A percentile compares a stretch with the other conserved stretches of the same genome.
phyloP scores from a whole-genome alignment of 768 basidiomycete genomes.

The Dioszegia crocea region DNA sequence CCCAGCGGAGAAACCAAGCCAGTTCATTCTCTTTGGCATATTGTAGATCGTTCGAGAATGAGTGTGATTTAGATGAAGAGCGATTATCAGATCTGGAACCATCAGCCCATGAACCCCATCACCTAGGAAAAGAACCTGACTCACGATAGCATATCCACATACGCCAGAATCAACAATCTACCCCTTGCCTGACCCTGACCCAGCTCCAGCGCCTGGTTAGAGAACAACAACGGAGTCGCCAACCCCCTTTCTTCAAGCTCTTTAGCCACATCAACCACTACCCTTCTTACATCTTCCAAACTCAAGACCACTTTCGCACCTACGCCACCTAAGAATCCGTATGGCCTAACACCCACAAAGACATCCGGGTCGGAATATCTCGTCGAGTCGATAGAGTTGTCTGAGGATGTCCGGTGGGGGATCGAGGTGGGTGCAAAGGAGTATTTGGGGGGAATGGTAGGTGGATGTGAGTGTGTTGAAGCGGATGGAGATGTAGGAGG shows the following conservation, averaged over 20 bases:
- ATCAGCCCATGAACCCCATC: background rate
- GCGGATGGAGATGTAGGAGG: background rate
- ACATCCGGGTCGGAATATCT: conserved; percentile 25
- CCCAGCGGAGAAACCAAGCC: conserved; percentile 91
- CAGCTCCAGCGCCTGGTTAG: conserved; percentile 78
- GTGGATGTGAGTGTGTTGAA: conserved; percentile 2
- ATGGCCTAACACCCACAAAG: conserved; percentile 13
- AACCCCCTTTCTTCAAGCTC: conserved; percentile 52
- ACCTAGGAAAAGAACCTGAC: conserved; percentile 3
- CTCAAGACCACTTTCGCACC: conserved; percentile 27
- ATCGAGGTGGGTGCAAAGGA: conserved; percentile 29
- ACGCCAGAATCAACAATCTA: conserved; percentile 71
- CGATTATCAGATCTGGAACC: background rate
- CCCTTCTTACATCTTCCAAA: conserved; percentile 29
- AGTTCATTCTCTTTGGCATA: conserved; percentile 84
- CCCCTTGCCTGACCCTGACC: conserved; percentile 61
- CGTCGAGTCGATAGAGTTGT: conserved; percentile 37
- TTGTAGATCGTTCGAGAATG: conserved; percentile 59
- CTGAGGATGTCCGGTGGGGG: conserved; percentile 14
- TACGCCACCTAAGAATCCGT: conserved; percentile 37
- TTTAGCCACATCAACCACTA: conserved; percentile 31
- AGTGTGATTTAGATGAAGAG: background rate
- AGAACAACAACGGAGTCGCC: conserved; percentile 87
- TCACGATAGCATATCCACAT: conserved; percentile 55
- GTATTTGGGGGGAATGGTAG: conserved; percentile 31